Base-by-base conservation (phyloP, 2,329 filamentous ascomycete species). In the Colletotrichum tropicicola region DNA sequence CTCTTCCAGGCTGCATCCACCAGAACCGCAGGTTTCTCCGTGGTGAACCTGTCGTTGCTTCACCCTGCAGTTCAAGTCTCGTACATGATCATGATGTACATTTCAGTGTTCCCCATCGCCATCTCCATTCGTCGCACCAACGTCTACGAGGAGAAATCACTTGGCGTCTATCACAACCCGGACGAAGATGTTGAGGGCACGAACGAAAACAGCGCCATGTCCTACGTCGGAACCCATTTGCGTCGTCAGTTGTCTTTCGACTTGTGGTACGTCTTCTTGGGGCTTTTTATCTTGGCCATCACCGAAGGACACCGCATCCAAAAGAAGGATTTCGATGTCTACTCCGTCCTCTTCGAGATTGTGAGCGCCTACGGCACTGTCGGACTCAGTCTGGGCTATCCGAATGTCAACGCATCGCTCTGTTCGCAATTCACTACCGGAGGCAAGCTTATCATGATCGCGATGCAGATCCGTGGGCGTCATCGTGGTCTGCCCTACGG, bases 81-180 rank as follows among this genome's bases (percentile, higher is more conserved):
- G 23, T 98, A 98, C 80, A 83, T 98, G 78, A 90, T 98, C 77
- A 98, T 98, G 96, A 98, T 98, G 96, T 98, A 98, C 78, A 97
- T 98, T 67, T 97, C 94, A 62, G 92, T 98, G 65, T 97, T 97
- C 71, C 95, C 95, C 5, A 97, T 98, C 71, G 95, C 96, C 74
- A 98, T 98, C 72, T 96, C 92, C 6, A 92, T 98, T 71, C 93
- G 95, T 56, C 86, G 92, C 68, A 98, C 95, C 63, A 98, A 98
- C 75, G 95, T 98, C 3, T 98, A 98, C 80, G 95, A 98, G 78
- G 95, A 98, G 75, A 92, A 91, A 69, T 93, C 90, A 0, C 85
- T 96, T 0, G 93, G 93, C 5, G 88, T 97, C 28, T 94, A 91
- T 73, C 82, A 80, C 52, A 80, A 79, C 19, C 73, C 79, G n/a